These are phyloP conservation scores for Gyromitra esculenta DNA, from an alignment of 2,329 filamentous ascomycete species.

Conservation along the genomic window DNA sequence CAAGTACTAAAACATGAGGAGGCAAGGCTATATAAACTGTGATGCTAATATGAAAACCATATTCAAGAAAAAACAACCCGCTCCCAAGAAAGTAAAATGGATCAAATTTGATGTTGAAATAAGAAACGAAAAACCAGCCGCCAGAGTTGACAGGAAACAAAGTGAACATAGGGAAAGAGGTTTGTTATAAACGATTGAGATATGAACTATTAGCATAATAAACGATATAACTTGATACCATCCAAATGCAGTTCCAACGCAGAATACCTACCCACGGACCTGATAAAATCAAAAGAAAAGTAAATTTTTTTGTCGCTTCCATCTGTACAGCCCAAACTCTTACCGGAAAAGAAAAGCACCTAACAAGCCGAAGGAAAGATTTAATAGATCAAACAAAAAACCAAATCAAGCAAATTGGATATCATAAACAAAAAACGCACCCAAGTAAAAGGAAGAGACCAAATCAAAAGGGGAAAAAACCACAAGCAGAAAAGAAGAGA, in stretches of 20 bases:
- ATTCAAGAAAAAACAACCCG: slow-evolving; percentile 20
- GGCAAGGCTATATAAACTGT: slow-evolving; percentile 33
- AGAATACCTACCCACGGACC: slow-evolving; percentile 34
- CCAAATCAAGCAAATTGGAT: slow-evolving; percentile 38
- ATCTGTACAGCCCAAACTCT: slow-evolving; percentile 52
- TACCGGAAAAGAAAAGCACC: slow-evolving; percentile 46
- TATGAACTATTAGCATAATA: slow-evolving; percentile 32
- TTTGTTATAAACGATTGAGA: slow-evolving; percentile 47
- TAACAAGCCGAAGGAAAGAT: slow-evolving; percentile 27
- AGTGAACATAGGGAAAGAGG: slow-evolving; percentile 47
- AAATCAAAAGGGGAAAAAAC: slow-evolving; percentile 14
- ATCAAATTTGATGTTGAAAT: slow-evolving; percentile 41
- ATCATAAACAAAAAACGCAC: slow-evolving; percentile 46
- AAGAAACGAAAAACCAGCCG: slow-evolving; percentile 46
- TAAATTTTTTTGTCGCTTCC: slow-evolving; percentile 38
- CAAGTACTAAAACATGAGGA: slow-evolving; percentile 45
- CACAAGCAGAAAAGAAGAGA: slow-evolving; percentile 18
- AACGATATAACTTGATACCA: slow-evolving; percentile 28
- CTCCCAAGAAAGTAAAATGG: slow-evolving; percentile 39
- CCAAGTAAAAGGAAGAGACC: slow-evolving; percentile 1
- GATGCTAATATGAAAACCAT: slow-evolving; percentile 27
- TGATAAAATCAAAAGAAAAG: slow-evolving; percentile 30
- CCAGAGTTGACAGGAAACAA: slow-evolving; percentile 53
- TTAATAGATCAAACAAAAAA: slow-evolving; percentile 8
- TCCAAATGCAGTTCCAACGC: slow-evolving; percentile 27